phyloP scores from a whole-genome alignment of 1,284 basidiomycete species.

The Naganishia sp. region DNA sequence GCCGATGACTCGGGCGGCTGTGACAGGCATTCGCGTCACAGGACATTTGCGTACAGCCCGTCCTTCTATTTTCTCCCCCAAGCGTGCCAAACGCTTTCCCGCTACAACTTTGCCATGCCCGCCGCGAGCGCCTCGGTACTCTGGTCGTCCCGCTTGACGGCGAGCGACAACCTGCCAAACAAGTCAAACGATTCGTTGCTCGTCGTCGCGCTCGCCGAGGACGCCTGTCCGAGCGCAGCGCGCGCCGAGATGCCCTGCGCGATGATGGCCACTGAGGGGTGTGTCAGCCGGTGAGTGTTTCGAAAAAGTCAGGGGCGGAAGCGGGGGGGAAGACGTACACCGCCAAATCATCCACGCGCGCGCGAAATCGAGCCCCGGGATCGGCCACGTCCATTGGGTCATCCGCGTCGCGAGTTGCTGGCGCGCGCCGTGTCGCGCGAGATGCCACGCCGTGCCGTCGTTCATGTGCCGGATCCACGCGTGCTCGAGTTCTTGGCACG shows the following conservation, averaged over 20 bases:
- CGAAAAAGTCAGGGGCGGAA: constrained; percentile 3
- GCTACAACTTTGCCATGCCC: constrained; percentile 2
- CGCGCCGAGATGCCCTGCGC: constrained; percentile 91
- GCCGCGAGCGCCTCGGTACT: not conserved
- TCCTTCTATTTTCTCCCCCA: not conserved
- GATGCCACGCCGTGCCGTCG: constrained; percentile 39
- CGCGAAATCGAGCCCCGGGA: constrained; percentile 47
- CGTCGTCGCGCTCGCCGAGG: constrained; percentile 69
- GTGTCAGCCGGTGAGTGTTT: constrained; percentile 13
- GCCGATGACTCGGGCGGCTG: too few species aligned
- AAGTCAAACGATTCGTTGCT: constrained; percentile 64
- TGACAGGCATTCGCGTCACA: too few species aligned
- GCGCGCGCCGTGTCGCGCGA: not conserved
- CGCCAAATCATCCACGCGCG: constrained; percentile 82
- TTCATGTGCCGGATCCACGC: constrained; percentile 53
- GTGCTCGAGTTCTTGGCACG: constrained; percentile 66
- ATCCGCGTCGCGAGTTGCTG: constrained; percentile 15
- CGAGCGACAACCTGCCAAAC: constrained; percentile 63
- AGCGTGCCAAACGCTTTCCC: not conserved
- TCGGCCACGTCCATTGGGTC: constrained; percentile 44
- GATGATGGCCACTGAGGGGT: constrained; percentile 73
- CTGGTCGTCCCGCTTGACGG: constrained; percentile 22
- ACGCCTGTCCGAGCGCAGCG: constrained; percentile 78
- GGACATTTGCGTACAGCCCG: too few species aligned
- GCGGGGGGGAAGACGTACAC: constrained; percentile 57